Percentiles rank a stretch among this genome's conserved stretches.
phyloP scores from a whole-genome alignment of 495 filamentous ascomycete genomes.

The Tuber umbilicatum region DNA sequence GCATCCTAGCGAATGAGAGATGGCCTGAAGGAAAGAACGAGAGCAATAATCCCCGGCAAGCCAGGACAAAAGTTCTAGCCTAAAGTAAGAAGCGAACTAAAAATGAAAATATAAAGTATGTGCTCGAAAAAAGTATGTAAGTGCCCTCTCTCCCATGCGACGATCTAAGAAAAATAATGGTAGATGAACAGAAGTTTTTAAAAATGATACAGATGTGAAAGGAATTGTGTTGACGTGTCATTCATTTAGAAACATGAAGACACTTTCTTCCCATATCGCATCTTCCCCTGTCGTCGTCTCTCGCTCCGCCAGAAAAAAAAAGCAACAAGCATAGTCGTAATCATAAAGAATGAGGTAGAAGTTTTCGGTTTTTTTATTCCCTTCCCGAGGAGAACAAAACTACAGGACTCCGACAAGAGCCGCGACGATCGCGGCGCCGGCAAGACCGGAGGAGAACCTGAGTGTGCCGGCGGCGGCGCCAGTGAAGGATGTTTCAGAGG shows the following conservation, averaged over 20 bases:
- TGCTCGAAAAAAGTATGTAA: not conserved
- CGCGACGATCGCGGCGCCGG: conserved; percentile 18
- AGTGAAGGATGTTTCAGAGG: conserved; percentile 2
- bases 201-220: not conserved
- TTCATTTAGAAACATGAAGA: not conserved
- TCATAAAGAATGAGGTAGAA: not conserved
- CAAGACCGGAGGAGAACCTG: conserved; percentile 16
- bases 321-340: conserved; percentile 2
- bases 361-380: not conserved
- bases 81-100: not conserved
- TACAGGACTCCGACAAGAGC: conserved; percentile 21
- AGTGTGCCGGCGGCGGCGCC: conserved; percentile 16
- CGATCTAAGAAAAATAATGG: not conserved
- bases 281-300: not conserved
- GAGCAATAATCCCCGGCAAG: not conserved
- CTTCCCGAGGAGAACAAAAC: not conserved
- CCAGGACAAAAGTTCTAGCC: not conserved
- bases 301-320: not conserved
- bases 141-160: not conserved
- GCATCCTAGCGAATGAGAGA: not conserved
- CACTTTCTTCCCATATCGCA: not conserved
- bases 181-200: not conserved
- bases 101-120: not conserved
- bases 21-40: not conserved
- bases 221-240: not conserved